Evolutionary conservation across 1,139 yeast species (phyloP).

Genomic region (Nakaseomyces kungkrabaensis): DNA sequence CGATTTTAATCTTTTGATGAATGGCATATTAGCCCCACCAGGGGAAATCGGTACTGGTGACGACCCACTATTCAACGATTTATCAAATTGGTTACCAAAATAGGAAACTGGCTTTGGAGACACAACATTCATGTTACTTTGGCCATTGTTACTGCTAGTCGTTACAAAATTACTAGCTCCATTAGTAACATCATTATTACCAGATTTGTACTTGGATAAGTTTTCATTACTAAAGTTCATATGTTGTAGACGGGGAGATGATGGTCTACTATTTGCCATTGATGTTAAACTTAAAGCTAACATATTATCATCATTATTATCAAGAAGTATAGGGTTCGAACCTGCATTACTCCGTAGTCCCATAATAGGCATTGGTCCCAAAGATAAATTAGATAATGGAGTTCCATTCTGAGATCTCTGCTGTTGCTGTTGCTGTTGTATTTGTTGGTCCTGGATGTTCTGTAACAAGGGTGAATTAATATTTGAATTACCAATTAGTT

Average conservation of each 20-base stretch:
- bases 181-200: slow-evolving; percentile 3
- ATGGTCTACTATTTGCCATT: slow-evolving; percentile 29
- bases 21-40: slow-evolving; percentile 19
- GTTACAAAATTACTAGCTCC: slow-evolving; percentile 5
- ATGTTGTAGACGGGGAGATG: slow-evolving; percentile 26
- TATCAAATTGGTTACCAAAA: slow-evolving; percentile 5
- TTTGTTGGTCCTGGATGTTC: slow-evolving; percentile 3
- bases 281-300: slow-evolving; percentile 29
- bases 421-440: slow-evolving; percentile 6
- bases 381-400: neutral
- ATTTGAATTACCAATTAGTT: slow-evolving; percentile 1
- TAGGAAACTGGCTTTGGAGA: slow-evolving; percentile 14
- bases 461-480: slow-evolving; percentile 2
- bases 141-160: neutral
- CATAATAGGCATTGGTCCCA: slow-evolving; percentile 4
- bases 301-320: slow-evolving; percentile 29
- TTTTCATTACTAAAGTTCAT: slow-evolving; percentile 20
- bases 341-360: slow-evolving; percentile 4
- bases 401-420: slow-evolving; percentile 3
- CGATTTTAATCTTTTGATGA: slow-evolving; percentile 27
- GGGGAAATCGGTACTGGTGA: slow-evolving; percentile 10
- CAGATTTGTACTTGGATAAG: neutral
- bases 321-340: slow-evolving; percentile 17
- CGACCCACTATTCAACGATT: neutral
- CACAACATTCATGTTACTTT: slow-evolving; percentile 6